Percentiles rank a stretch among this genome's conserved stretches.
These are phyloP conservation scores for Sarocladiaceae sp. DNA, from an alignment of 2,329 filamentous ascomycete species.

Conservation along the genomic window DNA sequence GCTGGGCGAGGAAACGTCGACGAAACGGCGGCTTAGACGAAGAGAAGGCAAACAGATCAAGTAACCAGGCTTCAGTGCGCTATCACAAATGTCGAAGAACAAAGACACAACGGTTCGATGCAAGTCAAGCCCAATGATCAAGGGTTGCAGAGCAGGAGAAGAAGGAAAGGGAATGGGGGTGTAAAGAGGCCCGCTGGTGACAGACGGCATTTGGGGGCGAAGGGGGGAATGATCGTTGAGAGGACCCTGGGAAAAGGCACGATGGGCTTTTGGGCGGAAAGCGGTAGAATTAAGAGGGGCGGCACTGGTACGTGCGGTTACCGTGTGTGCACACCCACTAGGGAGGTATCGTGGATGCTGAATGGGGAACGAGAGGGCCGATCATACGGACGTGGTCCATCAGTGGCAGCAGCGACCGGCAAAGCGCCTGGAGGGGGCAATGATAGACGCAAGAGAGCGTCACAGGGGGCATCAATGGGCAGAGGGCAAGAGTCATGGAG, in stretches of 20 bases:
- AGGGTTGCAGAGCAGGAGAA: not conserved
- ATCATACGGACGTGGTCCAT: not conserved
- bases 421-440: not conserved
- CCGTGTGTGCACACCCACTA: too few relatives aligned
- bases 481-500: slow-evolving; percentile 3
- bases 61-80: too few relatives aligned
- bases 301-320: not conserved
- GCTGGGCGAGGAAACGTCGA: too few relatives aligned
- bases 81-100: not conserved
- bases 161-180: not conserved
- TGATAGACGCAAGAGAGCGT: not conserved
- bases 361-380: not conserved
- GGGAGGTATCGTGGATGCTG: too few relatives aligned
- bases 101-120: not conserved
- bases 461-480: not conserved
- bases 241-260: slow-evolving; percentile 8
- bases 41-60: not conserved
- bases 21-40: too few relatives aligned
- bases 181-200: not conserved
- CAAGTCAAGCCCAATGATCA: not conserved
- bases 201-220: slow-evolving; percentile 6
- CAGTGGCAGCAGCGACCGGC: not conserved
- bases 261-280: not conserved
- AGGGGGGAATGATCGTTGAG: not conserved
- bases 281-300: slow-evolving; percentile 3